These are phyloP conservation scores for Penicillium sp. DNA, from an alignment of 2,329 filamentous ascomycete species.

Conservation along the genomic window DNA sequence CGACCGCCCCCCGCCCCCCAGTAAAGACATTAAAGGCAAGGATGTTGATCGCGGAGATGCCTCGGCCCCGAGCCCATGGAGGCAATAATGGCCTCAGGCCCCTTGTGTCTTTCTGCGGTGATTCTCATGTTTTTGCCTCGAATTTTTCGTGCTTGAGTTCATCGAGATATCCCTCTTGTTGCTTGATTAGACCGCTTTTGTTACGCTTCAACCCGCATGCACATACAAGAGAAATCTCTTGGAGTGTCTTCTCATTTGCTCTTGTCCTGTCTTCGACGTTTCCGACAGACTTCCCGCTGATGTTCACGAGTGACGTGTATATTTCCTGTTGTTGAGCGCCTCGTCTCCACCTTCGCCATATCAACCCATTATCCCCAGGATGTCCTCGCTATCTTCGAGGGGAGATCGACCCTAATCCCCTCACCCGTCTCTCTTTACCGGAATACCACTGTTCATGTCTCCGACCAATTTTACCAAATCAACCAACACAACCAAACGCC, in stretches of 20 bases:
- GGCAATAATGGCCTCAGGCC: conserved; percentile 1
- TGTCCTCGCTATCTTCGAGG: not conserved
- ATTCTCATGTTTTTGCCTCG: not conserved
- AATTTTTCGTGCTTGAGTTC: conserved; percentile 15
- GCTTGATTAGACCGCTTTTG: conserved; percentile 22
- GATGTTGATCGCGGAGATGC: conserved; percentile 16
- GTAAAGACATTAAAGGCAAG: conserved; percentile 24
- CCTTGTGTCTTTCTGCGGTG: not conserved
- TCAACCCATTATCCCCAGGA: not conserved
- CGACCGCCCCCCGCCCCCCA: conserved; percentile 10
- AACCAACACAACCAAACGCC: not conserved
- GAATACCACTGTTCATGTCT: not conserved
- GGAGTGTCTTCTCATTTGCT: not conserved
- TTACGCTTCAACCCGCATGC: conserved; percentile 5
- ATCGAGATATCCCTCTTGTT: conserved; percentile 23
- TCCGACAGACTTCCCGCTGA: conserved; percentile 23
- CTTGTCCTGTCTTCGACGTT: conserved; percentile 1
- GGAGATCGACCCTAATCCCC: not conserved
- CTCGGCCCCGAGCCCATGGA: not conserved
- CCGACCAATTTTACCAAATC: not conserved
- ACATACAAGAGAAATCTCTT: conserved; percentile 18
- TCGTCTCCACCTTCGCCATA: conserved; percentile 12
- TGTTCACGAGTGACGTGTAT: conserved; percentile 36
- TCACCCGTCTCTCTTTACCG: not conserved
- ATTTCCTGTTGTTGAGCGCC: conserved; percentile 22